Conservation (phyloP, 2,329 filamentous ascomycete genomes). For the Biscogniauxia marginata region DNA sequence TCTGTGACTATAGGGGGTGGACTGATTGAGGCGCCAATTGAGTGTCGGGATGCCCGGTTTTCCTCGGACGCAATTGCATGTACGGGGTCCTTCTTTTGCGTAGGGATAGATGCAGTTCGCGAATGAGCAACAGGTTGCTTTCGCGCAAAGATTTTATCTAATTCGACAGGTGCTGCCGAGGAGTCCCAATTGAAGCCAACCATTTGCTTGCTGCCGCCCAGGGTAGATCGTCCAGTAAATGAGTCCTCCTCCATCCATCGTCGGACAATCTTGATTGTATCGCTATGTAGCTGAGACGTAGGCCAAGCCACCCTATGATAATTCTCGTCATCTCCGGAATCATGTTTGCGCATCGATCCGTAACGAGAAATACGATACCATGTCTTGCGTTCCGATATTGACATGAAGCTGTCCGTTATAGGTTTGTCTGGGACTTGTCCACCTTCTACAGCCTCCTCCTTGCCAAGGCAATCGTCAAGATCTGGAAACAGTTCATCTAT, state of each 20-base stretch:
- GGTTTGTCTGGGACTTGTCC: slow-evolving; percentile 44
- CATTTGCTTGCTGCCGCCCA: slow-evolving; percentile 44
- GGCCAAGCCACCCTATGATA: slow-evolving; percentile 60
- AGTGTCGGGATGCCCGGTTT: not conserved
- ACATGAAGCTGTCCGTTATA: slow-evolving; percentile 52
- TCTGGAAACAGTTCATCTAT: slow-evolving; percentile 36
- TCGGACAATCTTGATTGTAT: slow-evolving; percentile 57
- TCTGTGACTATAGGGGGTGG: slow-evolving; percentile 2
- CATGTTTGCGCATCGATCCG: slow-evolving; percentile 57
- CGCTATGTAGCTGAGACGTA: slow-evolving; percentile 51
- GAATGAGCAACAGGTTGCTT: slow-evolving; percentile 28
- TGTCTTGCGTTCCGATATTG: slow-evolving; percentile 57
- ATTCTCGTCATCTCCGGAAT: slow-evolving; percentile 56
- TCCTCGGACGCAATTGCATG: not conserved
- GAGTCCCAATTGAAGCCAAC: slow-evolving; percentile 63
- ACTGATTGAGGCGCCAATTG: slow-evolving; percentile 7
- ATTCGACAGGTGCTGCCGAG: slow-evolving; percentile 47
- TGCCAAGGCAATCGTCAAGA: slow-evolving; percentile 4
- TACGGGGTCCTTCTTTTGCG: slow-evolving; percentile 6
- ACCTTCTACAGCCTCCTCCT: slow-evolving; percentile 8
- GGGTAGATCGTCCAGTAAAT: slow-evolving; percentile 48
- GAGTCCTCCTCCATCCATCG: slow-evolving; percentile 67
- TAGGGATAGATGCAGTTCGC: slow-evolving; percentile 26
- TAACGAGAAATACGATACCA: slow-evolving; percentile 65
- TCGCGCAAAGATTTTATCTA: slow-evolving; percentile 45